These are phyloP conservation scores for Trametes cubensis DNA, from an alignment of 768 basidiomycete genomes.

Conservation along the genomic window DNA sequence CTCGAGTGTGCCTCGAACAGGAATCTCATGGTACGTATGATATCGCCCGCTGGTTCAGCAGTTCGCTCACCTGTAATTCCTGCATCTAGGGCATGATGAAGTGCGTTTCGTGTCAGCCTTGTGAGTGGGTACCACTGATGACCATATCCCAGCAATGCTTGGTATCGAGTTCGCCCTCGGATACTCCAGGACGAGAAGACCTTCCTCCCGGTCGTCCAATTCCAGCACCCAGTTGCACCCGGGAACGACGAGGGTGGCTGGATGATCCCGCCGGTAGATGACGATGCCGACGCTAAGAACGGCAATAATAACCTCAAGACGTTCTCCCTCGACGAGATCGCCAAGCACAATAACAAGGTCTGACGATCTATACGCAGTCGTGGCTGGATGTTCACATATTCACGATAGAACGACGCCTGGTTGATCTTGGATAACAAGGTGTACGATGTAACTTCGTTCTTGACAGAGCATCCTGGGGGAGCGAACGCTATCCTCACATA, in stretches of 20 bases:
- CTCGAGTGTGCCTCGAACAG: neutral
- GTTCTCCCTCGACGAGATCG: constrained; percentile 43
- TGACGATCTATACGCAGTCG: neutral
- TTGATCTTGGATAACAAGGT: constrained; percentile 48
- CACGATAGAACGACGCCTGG: constrained; percentile 46
- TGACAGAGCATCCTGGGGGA: constrained; percentile 31
- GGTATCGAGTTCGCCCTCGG: constrained; percentile 24
- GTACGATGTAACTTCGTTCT: constrained; percentile 33
- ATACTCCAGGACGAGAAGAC: constrained; percentile 14
- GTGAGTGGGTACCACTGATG: neutral
- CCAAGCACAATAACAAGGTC: constrained; percentile 44
- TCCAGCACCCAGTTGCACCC: constrained; percentile 25
- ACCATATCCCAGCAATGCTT: constrained; percentile 21
- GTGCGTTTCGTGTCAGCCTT: neutral
- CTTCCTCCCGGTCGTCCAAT: constrained; percentile 4
- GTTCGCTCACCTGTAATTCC: neutral
- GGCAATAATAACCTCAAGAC: constrained; percentile 7
- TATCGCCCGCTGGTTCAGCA: neutral
- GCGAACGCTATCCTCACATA: constrained; percentile 28
- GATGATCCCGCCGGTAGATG: constrained; percentile 21
- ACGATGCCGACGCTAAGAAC: neutral
- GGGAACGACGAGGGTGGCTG: constrained; percentile 25
- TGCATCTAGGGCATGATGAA: constrained; percentile 29
- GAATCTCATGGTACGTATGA: constrained; percentile 23
- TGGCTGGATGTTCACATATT: neutral